Percentiles rank a stretch among this genome's conserved stretches.
These are phyloP conservation scores for Globisporangium alternatum DNA, from an alignment of 352 stramenopile genomes.

Conservation along the genomic window DNA sequence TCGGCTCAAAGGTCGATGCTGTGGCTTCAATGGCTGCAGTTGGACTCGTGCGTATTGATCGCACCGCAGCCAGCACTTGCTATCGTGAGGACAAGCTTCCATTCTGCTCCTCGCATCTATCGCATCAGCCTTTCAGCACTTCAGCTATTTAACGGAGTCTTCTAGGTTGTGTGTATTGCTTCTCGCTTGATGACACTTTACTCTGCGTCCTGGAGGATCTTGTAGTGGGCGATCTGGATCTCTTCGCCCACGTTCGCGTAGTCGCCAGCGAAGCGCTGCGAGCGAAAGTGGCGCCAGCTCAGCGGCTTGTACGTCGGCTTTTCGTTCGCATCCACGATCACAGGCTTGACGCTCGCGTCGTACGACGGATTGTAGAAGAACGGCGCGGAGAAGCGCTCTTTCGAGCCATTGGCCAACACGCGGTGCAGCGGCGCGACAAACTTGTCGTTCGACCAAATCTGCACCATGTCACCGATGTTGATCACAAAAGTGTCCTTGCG, in stretches of 20 bases:
- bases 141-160: neutral
- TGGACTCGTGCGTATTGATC: neutral
- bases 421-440: conserved; percentile 49
- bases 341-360: conserved; percentile 52
- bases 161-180: neutral
- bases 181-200: neutral
- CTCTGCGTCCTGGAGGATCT: neutral
- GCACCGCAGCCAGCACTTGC: neutral
- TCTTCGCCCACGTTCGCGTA: conserved; percentile 91
- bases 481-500: conserved; percentile 43
- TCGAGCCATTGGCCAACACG: conserved; percentile 26
- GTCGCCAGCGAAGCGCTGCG: conserved; percentile 87
- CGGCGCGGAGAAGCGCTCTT: conserved; percentile 36
- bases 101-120: no score
- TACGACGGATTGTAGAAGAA: conserved; percentile 67
- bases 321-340: conserved; percentile 40
- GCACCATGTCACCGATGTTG: conserved; percentile 61
- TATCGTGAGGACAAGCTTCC: neutral
- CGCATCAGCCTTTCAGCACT: no score
- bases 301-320: conserved; percentile 67
- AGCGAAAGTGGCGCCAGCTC: conserved; percentile 89
- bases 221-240: conserved; percentile 72
- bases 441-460: conserved; percentile 50
- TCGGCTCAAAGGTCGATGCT: no score
- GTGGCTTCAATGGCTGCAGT: neutral